Evolutionary conservation across 306 rosid species (phyloP).

Genomic region (Pyrus bretschneideri): DNA sequence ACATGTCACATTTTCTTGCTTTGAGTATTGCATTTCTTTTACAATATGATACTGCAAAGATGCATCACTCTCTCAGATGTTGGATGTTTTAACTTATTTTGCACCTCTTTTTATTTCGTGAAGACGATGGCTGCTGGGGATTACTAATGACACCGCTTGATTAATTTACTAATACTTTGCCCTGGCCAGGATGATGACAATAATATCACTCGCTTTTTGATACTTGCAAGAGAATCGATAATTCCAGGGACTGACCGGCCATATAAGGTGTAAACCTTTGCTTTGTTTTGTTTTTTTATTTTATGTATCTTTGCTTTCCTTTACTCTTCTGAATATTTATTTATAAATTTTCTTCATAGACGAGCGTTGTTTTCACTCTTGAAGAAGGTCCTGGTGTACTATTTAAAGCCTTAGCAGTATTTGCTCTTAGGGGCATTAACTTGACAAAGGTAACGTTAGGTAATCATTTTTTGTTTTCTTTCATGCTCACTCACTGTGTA

Average conservation of each 20-base stretch:
- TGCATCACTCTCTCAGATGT: background rate
- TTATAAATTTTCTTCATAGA: conserved; percentile 38
- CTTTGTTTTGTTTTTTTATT: background rate
- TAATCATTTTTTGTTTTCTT: background rate
- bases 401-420: conserved; percentile 83
- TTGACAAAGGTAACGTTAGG: conserved; percentile 51
- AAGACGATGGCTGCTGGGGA: background rate
- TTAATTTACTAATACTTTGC: conserved; percentile 18
- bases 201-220: conserved; percentile 73
- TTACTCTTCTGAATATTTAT: conserved; percentile 15
- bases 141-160: conserved; percentile 11
- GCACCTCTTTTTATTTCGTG: background rate
- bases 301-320: background rate
- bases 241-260: conserved; percentile 58
- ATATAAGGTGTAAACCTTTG: conserved; percentile 39
- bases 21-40: background rate
- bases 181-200: conserved; percentile 55
- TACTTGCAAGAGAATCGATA: conserved; percentile 80
- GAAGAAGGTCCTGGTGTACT: conserved; percentile 88
- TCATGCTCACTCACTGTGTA: background rate
- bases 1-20: background rate
- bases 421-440: conserved; percentile 67
- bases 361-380: conserved; percentile 75
- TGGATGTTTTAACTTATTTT: background rate
- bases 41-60: background rate